Conservation (phyloP, 1,284 basidiomycete species). For the Irpex rosettiformis region DNA sequence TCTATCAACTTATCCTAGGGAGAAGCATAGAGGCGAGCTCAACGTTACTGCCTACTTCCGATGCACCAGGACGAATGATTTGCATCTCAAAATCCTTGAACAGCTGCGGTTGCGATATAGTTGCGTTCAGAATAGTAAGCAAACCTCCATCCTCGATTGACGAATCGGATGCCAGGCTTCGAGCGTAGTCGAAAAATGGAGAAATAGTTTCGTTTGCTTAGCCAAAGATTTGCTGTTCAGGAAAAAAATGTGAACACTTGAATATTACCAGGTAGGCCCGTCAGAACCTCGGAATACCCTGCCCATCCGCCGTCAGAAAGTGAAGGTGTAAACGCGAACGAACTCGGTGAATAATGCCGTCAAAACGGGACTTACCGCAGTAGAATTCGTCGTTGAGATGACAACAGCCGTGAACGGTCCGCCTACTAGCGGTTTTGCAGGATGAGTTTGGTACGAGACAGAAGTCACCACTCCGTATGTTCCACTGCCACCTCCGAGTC, state of each 20-base stretch:
- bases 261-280: slow-evolving; percentile 8
- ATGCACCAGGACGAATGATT: slow-evolving; percentile 9
- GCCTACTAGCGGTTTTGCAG: slow-evolving; percentile 26
- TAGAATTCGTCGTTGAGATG: slow-evolving; percentile 8
- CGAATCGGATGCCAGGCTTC: slow-evolving; percentile 20
- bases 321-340: slow-evolving; percentile 20
- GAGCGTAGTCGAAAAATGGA: slow-evolving; percentile 28
- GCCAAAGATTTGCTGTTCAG: slow-evolving; percentile 31
- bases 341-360: slow-evolving; percentile 18
- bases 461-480: slow-evolving; percentile 34
- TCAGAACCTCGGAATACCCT: slow-evolving; percentile 14
- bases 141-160: slow-evolving; percentile 12
- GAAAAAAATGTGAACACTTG: slow-evolving; percentile 11
- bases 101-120: slow-evolving; percentile 19
- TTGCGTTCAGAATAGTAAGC: slow-evolving; percentile 15
- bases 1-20: slow-evolving; percentile 18
- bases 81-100: slow-evolving; percentile 27
- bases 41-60: slow-evolving; percentile 17
- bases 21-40: slow-evolving; percentile 36
- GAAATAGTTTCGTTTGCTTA: slow-evolving; percentile 30
- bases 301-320: slow-evolving; percentile 23
- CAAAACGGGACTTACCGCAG: slow-evolving; percentile 9
- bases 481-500: slow-evolving; percentile 46
- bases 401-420: slow-evolving; percentile 23
- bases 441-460: slow-evolving; percentile 34